Evolutionary conservation across 345 rosid genomes (phyloP).

Genomic region (Citrus australasica): DNA sequence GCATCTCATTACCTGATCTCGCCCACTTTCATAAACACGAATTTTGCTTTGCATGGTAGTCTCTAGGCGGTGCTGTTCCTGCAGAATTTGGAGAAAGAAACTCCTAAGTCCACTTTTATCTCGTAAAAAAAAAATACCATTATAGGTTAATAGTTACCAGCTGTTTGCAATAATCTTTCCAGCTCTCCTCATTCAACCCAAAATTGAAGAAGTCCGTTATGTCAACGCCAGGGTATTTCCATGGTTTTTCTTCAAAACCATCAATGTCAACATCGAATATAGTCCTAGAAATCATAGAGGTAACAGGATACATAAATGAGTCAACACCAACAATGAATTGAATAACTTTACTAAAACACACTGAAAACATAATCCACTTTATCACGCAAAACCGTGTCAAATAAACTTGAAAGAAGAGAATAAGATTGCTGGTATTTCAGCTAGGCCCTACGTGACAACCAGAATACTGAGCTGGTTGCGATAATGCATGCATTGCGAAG

Average conservation of each 20-base stretch:
- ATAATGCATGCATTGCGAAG: not conserved
- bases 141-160: constrained; percentile 58
- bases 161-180: constrained; percentile 97
- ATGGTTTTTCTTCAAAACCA: constrained; percentile 94
- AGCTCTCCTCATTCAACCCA: constrained; percentile 91
- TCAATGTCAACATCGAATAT: constrained; percentile 95
- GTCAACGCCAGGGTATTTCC: constrained; percentile 86
- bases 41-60: constrained; percentile 98
- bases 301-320: constrained; percentile 7
- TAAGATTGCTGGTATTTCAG: not conserved
- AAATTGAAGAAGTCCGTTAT: constrained; percentile 88
- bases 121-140: constrained; percentile 13
- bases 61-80: constrained; percentile 92
- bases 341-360: not conserved
- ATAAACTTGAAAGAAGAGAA: not conserved
- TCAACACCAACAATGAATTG: not conserved
- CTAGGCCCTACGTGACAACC: not conserved
- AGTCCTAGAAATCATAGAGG: constrained; percentile 56
- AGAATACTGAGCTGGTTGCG: not conserved
- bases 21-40: constrained; percentile 95
- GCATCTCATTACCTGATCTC: constrained; percentile 71
- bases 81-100: constrained; percentile 24
- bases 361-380: not conserved
- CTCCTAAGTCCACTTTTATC: constrained; percentile 24
- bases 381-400: not conserved